These are phyloP conservation scores for Candida sp. DNA, from an alignment of 1,139 yeast genomes.

Conservation along the genomic window DNA sequence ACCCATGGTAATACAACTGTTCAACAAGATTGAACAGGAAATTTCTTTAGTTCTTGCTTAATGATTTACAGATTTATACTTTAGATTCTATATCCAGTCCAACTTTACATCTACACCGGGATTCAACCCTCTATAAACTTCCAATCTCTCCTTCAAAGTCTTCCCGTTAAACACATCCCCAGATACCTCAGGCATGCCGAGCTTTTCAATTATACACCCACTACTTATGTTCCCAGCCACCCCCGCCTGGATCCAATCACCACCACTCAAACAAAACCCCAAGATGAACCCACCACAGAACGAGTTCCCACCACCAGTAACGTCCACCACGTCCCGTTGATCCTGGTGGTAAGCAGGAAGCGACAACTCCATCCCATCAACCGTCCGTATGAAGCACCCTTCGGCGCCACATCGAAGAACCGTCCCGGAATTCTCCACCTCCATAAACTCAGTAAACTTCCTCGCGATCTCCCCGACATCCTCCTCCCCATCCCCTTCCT, in stretches of 20 bases:
- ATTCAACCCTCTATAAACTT: conserved; percentile 22
- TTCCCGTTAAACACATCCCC: conserved; percentile 59
- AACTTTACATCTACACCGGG: conserved; percentile 8
- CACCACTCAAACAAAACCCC: conserved; percentile 52
- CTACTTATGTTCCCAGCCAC: conserved; percentile 79
- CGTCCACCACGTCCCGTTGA: conserved; percentile 66
- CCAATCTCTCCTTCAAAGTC: conserved; percentile 31
- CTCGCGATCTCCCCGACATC: conserved; percentile 43
- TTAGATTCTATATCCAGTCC: conserved; percentile 2
- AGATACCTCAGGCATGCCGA: conserved; percentile 64
- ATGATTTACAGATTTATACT: not conserved
- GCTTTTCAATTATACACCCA: conserved; percentile 75
- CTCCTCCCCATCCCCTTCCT: conserved; percentile 12
- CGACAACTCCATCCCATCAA: conserved; percentile 15
- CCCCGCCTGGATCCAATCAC: conserved; percentile 60
- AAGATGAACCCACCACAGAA: conserved; percentile 83
- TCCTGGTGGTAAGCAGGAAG: conserved; percentile 76
- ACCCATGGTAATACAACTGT: not conserved
- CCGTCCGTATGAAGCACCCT: conserved; percentile 53
- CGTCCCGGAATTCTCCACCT: conserved; percentile 44
- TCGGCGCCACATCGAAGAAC: conserved; percentile 73
- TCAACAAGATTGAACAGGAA: not conserved
- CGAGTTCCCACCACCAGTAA: conserved; percentile 95
- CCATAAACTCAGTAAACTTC: conserved; percentile 43
- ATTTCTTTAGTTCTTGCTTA: not conserved